phyloP scores from a whole-genome alignment of 2,329 filamentous ascomycete species.

The Colletotrichum neosansevieriae region DNA sequence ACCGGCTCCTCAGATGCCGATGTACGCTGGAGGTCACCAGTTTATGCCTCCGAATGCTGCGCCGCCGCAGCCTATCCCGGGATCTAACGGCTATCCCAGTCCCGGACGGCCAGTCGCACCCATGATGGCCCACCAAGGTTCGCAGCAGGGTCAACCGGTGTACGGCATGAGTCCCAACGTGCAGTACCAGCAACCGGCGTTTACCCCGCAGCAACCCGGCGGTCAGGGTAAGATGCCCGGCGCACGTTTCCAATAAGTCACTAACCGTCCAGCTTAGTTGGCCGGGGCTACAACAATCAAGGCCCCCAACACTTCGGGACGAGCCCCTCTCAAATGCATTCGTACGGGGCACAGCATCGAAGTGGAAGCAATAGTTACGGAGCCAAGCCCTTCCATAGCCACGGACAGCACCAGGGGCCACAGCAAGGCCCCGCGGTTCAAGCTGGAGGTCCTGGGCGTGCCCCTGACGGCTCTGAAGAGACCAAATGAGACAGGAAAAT shows the following conservation, averaged over 20 bases:
- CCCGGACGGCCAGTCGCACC: constrained; percentile 82
- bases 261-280: constrained; percentile 64
- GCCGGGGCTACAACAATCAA: constrained; percentile 69
- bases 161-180: constrained; percentile 82
- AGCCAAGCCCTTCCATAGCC: constrained; percentile 61
- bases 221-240: constrained; percentile 73
- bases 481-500: constrained; percentile 53
- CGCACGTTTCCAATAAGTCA: constrained; percentile 41
- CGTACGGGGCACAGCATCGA: constrained; percentile 71
- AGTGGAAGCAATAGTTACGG: constrained; percentile 67
- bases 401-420: constrained; percentile 51
- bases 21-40: constrained; percentile 79
- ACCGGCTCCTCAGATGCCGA: constrained; percentile 78
- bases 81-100: constrained; percentile 85
- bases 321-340: constrained; percentile 74
- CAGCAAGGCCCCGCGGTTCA: constrained; percentile 55
- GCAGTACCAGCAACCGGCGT: constrained; percentile 81
- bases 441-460: constrained; percentile 48
- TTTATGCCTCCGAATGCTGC: constrained; percentile 71
- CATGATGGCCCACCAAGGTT: constrained; percentile 96
- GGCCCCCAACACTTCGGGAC: constrained; percentile 73
- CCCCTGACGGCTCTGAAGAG: constrained; percentile 58
- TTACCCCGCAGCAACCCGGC: constrained; percentile 73
- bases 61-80: constrained; percentile 71
- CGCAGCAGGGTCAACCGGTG: constrained; percentile 86